Evolutionary conservation across 306 rosid species (phyloP).

Genomic region (Malus domestica): DNA sequence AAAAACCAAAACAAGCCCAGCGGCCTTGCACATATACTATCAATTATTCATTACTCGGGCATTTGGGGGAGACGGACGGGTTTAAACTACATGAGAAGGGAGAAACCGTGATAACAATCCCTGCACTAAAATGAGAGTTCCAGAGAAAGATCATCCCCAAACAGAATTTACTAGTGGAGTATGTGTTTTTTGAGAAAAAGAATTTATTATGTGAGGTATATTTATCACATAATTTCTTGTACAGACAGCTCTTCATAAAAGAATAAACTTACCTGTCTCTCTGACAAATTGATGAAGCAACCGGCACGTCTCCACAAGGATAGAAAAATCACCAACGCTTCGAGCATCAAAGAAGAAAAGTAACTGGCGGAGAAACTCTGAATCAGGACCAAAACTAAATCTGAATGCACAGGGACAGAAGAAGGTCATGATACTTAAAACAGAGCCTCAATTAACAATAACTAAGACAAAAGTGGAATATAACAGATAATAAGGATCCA

Average conservation of each 20-base stretch:
- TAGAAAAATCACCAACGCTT: slow-evolving; percentile 47
- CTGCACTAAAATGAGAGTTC: background rate
- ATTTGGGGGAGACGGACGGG: background rate
- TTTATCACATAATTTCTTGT: background rate
- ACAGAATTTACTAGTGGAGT: background rate
- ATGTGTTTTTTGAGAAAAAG: background rate
- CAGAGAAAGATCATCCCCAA: background rate
- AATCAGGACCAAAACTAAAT: slow-evolving; percentile 71
- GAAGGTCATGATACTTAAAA: slow-evolving; percentile 9
- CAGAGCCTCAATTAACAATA: background rate
- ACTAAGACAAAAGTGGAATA: background rate
- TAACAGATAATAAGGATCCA: slow-evolving; percentile 3
- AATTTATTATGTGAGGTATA: background rate
- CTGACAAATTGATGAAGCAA: slow-evolving; percentile 50
- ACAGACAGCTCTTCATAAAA: background rate
- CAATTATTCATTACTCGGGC: background rate
- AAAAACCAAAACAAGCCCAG: background rate
- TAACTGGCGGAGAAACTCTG: slow-evolving; percentile 80
- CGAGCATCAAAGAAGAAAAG: slow-evolving; percentile 74
- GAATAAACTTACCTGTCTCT: slow-evolving; percentile 55
- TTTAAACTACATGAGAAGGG: background rate
- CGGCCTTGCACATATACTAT: background rate
- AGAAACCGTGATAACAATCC: background rate
- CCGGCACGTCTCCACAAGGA: slow-evolving; percentile 77
- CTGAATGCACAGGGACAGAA: slow-evolving; percentile 44